Base-by-base conservation (phyloP, 495 filamentous ascomycete species). In the Letharia lupina region DNA sequence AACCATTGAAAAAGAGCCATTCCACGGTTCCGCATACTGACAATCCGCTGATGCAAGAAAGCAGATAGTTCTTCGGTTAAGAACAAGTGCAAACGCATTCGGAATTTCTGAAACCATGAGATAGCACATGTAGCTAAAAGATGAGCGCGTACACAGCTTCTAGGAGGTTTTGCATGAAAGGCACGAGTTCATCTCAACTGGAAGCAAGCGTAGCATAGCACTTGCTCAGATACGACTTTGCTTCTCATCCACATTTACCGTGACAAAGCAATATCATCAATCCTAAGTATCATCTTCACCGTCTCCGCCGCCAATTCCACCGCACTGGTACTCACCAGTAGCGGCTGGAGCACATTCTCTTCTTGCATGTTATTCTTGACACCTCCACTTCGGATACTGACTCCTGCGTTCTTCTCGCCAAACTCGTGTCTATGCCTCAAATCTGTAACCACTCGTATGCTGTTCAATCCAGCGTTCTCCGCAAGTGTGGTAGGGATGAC, bases 361-460 rank as follows among this genome's bases (percentile, higher is more conserved):
- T 96, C 95, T 57, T 89, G 88, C 68, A 96, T 96, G 74, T 96
- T 91, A 63, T 87, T 84, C 83, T 95, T 96, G 56, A 98, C 95
- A 62, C 95, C 94, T 12, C 95, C 93, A 73, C 88, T 91, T 83
- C 94, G 91, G 78, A 98, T 98, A 77, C 91, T 96, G 33, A 98
- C 91, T 64, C 94, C 94, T 23, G 94, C 93, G 70, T 96, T 95
- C 81, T 88, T 88, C 84, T 98, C 91, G 61, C 93, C 95, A 75
- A 89, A 86, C 67, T 91, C 94, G 75, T 98, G 94, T 69, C 91
- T 83, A 77, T 96, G 91, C 72, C 95, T 84, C 75, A 98, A 78
- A 66, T 96, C 95, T 45, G 94, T 98, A n/a, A 98, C 94, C 20
- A 98, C 95, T 77, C 93, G 95, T 82, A 98, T 98, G 72, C 88